These are phyloP conservation scores for Circinella umbellata DNA, from an alignment of 371 early-diverging fungal species.

Conservation along the genomic window DNA sequence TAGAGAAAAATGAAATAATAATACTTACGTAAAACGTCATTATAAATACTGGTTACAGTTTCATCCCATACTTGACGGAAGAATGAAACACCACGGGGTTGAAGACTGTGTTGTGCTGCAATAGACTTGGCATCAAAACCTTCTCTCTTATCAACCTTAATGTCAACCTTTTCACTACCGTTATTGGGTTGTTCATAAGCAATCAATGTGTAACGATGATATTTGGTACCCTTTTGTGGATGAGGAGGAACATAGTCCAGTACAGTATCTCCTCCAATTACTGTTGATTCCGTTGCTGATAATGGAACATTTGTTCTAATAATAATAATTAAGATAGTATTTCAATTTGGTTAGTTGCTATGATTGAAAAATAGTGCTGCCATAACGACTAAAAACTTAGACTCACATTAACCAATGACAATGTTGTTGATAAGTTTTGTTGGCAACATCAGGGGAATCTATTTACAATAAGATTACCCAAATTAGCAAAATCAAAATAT, in stretches of 20 bases:
- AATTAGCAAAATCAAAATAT: background rate
- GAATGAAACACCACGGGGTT: slow-evolving; percentile 66
- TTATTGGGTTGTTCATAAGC: slow-evolving; percentile 71
- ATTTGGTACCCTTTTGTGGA: slow-evolving; percentile 80
- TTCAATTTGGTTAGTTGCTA: no score
- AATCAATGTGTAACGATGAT: slow-evolving; percentile 78
- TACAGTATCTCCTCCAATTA: slow-evolving; percentile 57
- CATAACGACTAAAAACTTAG: no score
- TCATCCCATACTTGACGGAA: slow-evolving; percentile 81
- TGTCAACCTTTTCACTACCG: slow-evolving; percentile 55
- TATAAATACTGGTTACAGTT: slow-evolving; percentile 70
- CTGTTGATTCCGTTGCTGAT: slow-evolving; percentile 54
- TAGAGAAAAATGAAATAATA: background rate
- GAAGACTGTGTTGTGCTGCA: slow-evolving; percentile 49
- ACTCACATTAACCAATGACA: slow-evolving; percentile 72
- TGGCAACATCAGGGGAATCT: slow-evolving; percentile 67
- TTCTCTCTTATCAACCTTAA: slow-evolving; percentile 48
- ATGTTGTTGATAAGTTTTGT: slow-evolving; percentile 66
- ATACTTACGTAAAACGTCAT: slow-evolving; percentile 58
- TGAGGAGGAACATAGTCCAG: slow-evolving; percentile 81
- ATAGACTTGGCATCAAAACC: slow-evolving; percentile 55
- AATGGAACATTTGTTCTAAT: slow-evolving; percentile 67
- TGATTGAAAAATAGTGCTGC: no score
- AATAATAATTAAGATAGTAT: no score
- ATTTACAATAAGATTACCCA: background rate